Evolutionary conservation across 2,329 filamentous ascomycete species (phyloP), one percentile per base, ranked within the genome.

Genomic region (Aspergillaceae sp.): DNA sequence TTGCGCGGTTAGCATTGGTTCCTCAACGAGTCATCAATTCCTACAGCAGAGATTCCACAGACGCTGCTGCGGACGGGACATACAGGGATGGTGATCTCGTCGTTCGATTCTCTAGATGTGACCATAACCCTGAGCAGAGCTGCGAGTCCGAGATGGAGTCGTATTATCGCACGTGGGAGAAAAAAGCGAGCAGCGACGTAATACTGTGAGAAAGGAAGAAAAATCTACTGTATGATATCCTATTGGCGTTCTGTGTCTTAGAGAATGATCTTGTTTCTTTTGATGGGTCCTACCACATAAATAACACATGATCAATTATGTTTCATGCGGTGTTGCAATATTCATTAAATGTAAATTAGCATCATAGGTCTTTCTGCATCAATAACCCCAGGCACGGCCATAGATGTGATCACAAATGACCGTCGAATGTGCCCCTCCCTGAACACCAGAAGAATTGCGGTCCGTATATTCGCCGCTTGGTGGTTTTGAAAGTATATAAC

Each of bases 51-150:
- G 67, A 70, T 43, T 70, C 69, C 4, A 51, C 53, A 4, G 61
- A 56, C 11, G 63, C 65, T 6, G 55, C 57, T 5, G 53, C 56
- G 32, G 83, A 83, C 44, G 79, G 78, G 10, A 73, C 78, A 41
- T 97, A 89, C 66, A 79, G 84, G 60, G 81, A 90, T 6, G 91
- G 89, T 30, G 90, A 97, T 61, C 83, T 97, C 48, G 77, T 94
- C 1, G 80, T 94, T 50, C 80, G 84, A 48, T 87, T 97, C 58
- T 73, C 80, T 26, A 82, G 80, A 44, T 98, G 92, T 66, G 77
- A 80, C 34, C 74, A 76, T 41, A 59, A 60, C 48, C 52, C 46
- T 57, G 68, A 72, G 34, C 71, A 79, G 42, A 80, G 78, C 53
- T 97, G 92, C 65, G 80, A 83, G 51, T 76, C 78, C 44, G 84